Evolutionary conservation across 1,284 basidiomycete species (phyloP).

Genomic region (Porodaedalea pini): DNA sequence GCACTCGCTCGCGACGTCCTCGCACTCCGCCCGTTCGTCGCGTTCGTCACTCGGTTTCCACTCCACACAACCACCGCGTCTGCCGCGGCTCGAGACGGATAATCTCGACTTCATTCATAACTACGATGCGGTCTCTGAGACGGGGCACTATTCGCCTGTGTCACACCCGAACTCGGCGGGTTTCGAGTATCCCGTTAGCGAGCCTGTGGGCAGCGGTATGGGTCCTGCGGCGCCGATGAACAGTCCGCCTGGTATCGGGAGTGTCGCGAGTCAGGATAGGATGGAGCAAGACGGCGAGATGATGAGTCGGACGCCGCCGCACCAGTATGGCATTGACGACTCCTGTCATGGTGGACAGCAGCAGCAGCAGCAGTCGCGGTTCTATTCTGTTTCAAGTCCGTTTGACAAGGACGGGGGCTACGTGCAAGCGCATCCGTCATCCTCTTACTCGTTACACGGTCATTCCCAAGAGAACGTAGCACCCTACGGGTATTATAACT

Average conservation of each 20-base stretch:
- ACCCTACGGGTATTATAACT: constrained; percentile 8
- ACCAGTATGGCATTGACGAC: neutral
- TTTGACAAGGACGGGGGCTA: neutral
- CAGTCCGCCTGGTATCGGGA: neutral
- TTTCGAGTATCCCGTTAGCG: constrained; percentile 8
- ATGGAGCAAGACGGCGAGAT: neutral
- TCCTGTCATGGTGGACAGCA: neutral
- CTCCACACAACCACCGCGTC: neutral
- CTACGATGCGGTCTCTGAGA: constrained; percentile 16
- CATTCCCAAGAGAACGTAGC: constrained; percentile 6
- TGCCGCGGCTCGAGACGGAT: constrained; percentile 11
- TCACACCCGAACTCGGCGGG: constrained; percentile 2
- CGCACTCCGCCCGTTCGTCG: constrained; percentile 6
- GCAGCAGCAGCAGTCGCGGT: neutral
- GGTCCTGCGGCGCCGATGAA: neutral
- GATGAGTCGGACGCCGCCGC: neutral
- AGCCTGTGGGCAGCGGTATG: neutral
- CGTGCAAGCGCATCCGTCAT: neutral
- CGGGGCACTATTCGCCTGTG: constrained; percentile 21
- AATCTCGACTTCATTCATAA: constrained; percentile 15
- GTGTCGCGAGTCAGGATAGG: neutral
- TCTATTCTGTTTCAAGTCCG: neutral
- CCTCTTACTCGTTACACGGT: neutral
- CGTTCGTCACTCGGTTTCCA: constrained; percentile 15
- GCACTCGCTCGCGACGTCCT: neutral